Base-by-base conservation (phyloP, 106 monocot species). In the Allium cepa region DNA sequence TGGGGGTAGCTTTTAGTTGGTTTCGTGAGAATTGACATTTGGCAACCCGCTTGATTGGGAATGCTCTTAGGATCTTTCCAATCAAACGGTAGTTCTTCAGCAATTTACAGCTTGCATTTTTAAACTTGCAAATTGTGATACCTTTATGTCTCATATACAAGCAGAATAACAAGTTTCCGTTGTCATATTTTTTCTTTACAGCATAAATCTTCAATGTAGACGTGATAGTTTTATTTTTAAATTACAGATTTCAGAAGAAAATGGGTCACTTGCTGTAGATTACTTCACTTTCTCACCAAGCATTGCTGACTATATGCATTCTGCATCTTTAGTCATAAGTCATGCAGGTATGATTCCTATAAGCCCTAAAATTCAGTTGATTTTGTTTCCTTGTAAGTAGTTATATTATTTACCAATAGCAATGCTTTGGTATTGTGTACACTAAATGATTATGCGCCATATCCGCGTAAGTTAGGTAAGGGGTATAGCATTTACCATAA, bases 271-370 rank as follows among this genome's bases (percentile, higher is more conserved):
- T 51, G 57, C 69, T 18, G 88, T 97, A 53, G 96, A 97, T 67
- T 86, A 84, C 72, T 92, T 97, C 80, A 89, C 85, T 52, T 97
- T 92, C 69, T 97, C 96, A 57, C 82, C 88, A 17, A 97, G 88
- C 65, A 88, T 97, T 74, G 79, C 84, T 58, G 88, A 88, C 67
- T 68, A 88, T 69, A 49, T 96, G 49, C 76, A 62, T 63, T 75
- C 83, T 11, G 83, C 96, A 71, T 92, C 88, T 53, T 86, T 97
- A 64, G 67, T 97, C 55, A 89, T 97, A 68, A 92, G 88, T 72
- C 96, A 92, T 79, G 96, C 96, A 84, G 96, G 96, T 97, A 78
- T 3, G 8, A 8, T 4, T 46, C 22, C 10, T 17, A 16, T 61
- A 61, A 17, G n/a, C n/a, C n/a, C 8, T 8, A 59, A 59, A 36